These are phyloP conservation scores for Nepenthes mirabilis DNA, from an alignment of 148 eudicot species.

Conservation along the genomic window DNA sequence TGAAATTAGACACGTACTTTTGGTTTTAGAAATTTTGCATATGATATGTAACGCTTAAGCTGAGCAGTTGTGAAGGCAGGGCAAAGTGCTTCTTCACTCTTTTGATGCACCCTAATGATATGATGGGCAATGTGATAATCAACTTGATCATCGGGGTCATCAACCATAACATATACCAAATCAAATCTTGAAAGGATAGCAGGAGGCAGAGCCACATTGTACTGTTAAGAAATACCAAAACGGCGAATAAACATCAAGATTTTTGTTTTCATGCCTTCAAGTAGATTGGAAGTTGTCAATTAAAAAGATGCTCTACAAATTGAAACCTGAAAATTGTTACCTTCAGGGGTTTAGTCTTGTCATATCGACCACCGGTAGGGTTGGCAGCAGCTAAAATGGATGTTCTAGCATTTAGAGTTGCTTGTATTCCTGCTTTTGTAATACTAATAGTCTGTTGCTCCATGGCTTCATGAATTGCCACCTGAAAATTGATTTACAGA, in stretches of 20 bases:
- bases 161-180: conserved; percentile 96
- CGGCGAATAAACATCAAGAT: not conserved
- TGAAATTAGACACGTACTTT: conserved; percentile 36
- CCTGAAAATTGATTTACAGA: conserved; percentile 24
- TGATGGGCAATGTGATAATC: conserved; percentile 96
- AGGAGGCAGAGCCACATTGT: conserved; percentile 96
- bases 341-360: conserved; percentile 90
- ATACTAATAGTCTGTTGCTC: conserved; percentile 99
- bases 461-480: conserved; percentile 99
- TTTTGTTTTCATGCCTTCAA: not conserved
- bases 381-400: conserved; percentile 99
- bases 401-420: conserved; percentile 91
- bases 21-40: conserved; percentile 83
- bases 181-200: conserved; percentile 98
- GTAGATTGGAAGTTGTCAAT: not conserved
- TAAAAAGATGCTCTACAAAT: not conserved
- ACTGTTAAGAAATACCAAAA: conserved; percentile 34
- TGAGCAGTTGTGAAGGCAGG: conserved; percentile 86
- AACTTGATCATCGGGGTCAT: conserved; percentile 92
- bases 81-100: conserved; percentile 75
- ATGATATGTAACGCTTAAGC: conserved; percentile 76
- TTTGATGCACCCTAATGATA: conserved; percentile 93
- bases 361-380: conserved; percentile 96
- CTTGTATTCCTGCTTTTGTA: conserved; percentile 98
- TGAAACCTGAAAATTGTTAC: conserved; percentile 18